Conservation (phyloP, 169 alveolate species). For the Eimeria maxima region DNA sequence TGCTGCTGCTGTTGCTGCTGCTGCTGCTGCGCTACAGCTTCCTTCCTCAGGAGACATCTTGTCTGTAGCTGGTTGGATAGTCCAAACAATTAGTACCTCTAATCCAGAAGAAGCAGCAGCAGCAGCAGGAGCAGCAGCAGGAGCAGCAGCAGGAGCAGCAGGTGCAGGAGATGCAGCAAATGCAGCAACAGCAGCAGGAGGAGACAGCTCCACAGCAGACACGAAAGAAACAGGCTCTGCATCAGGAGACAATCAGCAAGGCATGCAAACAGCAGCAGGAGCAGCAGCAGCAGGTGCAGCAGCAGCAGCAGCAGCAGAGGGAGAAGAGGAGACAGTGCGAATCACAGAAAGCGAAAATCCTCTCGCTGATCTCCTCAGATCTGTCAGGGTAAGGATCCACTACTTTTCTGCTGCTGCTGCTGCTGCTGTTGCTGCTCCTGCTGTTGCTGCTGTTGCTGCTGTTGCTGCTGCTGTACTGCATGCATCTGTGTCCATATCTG, state of each 20-base stretch:
- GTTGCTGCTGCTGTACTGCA: constrained; percentile 47
- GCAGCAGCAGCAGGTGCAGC: constrained; percentile 23
- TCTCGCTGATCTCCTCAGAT: constrained; percentile 28
- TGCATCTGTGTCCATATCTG: background rate
- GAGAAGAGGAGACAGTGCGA: constrained; percentile 35
- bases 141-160: constrained; percentile 61
- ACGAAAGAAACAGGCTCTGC: background rate
- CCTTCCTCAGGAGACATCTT: constrained; percentile 79
- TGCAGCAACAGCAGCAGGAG: background rate
- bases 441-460: background rate
- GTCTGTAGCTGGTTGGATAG: constrained; percentile 67
- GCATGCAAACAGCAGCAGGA: background rate
- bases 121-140: constrained; percentile 52
- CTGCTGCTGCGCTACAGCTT: constrained; percentile 57
- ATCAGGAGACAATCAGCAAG: background rate
- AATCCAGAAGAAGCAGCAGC: background rate
- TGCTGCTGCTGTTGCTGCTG: constrained; percentile 26
- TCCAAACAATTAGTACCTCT: background rate
- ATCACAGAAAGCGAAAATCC: constrained; percentile 46
- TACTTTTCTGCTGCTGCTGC: constrained; percentile 12
- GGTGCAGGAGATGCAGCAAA: constrained; percentile 10
- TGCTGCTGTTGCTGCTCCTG: constrained; percentile 37
- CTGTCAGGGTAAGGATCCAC: constrained; percentile 21
- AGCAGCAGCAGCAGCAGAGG: constrained; percentile 49
- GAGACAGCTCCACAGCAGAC: background rate